Percentiles rank a stretch among this genome's conserved stretches.
Conservation (phyloP, 495 filamentous ascomycete genomes). For the Xylaria venustula region DNA sequence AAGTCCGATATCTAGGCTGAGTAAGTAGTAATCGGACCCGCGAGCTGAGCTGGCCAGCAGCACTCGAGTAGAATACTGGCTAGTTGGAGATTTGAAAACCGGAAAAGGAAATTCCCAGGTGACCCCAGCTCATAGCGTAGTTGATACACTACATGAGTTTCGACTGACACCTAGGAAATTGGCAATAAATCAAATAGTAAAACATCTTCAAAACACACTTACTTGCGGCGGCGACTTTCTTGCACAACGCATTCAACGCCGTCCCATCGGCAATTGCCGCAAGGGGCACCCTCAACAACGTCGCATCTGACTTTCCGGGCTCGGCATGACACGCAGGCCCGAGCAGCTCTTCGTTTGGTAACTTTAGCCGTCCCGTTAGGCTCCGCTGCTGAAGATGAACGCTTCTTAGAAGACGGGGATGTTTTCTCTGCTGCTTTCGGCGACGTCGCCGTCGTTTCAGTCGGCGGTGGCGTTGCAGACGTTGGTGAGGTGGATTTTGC, state of each 20-base stretch:
- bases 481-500: neutral
- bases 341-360: conserved; percentile 76
- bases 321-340: conserved; percentile 84
- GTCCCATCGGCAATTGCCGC: conserved; percentile 86
- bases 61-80: neutral
- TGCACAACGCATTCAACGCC: conserved; percentile 85
- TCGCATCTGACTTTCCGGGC: conserved; percentile 92
- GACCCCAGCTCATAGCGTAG: neutral
- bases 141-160: conserved; percentile 16
- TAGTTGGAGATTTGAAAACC: conserved; percentile 6
- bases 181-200: conserved; percentile 10
- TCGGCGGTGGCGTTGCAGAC: conserved; percentile 7
- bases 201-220: conserved; percentile 34
- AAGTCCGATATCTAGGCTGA: neutral
- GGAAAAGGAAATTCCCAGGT: conserved; percentile 7
- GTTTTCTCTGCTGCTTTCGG: conserved; percentile 20
- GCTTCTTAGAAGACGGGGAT: conserved; percentile 34
- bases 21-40: neutral
- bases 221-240: conserved; percentile 89
- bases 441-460: conserved; percentile 5
- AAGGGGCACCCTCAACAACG: conserved; percentile 84
- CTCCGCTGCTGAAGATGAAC: conserved; percentile 25
- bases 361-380: conserved; percentile 33
- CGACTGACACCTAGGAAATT: conserved; percentile 13
- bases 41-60: neutral